Percentiles rank a stretch among this genome's conserved stretches.
Evolutionary conservation across 768 basidiomycete genomes (phyloP).

Genomic region (Cyclocybe cylindracea): DNA sequence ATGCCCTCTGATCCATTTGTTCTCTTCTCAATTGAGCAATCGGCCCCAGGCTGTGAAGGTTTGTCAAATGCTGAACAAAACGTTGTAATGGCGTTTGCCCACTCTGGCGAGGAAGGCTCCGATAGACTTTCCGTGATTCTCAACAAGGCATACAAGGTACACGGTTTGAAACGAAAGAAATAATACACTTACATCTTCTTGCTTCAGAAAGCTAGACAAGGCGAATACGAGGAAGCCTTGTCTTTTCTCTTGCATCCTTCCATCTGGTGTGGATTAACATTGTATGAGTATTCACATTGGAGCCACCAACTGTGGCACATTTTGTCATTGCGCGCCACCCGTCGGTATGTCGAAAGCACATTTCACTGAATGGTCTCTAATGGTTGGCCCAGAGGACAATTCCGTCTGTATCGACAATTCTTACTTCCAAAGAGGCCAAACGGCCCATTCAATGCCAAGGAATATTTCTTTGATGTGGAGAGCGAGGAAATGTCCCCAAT

Average conservation of each 20-base stretch:
- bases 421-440: constrained; percentile 61
- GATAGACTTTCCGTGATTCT: constrained; percentile 60
- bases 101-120: constrained; percentile 56
- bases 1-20: not conserved
- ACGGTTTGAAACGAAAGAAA: not conserved
- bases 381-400: constrained; percentile 54
- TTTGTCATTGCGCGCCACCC: constrained; percentile 63
- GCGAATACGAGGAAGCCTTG: constrained; percentile 62
- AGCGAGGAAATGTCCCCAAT: constrained; percentile 42
- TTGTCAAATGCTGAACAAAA: constrained; percentile 69
- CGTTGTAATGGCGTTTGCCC: constrained; percentile 68
- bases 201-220: constrained; percentile 65
- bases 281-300: constrained; percentile 73
- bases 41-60: constrained; percentile 57
- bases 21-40: constrained; percentile 6
- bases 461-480: constrained; percentile 52
- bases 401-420: constrained; percentile 64
- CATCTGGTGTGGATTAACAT: constrained; percentile 67
- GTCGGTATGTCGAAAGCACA: constrained; percentile 49
- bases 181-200: constrained; percentile 7
- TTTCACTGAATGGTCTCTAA: not conserved
- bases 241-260: constrained; percentile 64
- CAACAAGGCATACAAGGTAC: constrained; percentile 71
- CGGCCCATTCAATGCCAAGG: constrained; percentile 52
- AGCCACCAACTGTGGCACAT: constrained; percentile 79